Base-by-base conservation (phyloP, 1,139 yeast species). In the Hyphopichia pseudoburtonii region DNA sequence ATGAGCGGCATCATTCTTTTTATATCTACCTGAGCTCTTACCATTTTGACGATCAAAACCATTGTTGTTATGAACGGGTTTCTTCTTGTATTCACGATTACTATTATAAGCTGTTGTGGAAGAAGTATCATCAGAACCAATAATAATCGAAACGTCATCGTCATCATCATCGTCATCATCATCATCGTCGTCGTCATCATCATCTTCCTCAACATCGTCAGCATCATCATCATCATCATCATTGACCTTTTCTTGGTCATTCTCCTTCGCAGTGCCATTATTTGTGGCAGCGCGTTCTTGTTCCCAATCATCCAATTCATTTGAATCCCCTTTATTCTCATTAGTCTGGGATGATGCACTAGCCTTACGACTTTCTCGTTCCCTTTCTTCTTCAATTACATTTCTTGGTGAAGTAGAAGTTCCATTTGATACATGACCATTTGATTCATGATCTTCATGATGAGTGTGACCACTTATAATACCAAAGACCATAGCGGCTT, bases 401-500 rank as follows among this genome's bases (percentile, higher is more conserved):
- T n/a, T n/a, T n/a, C n/a, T n/a, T n/a, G n/a, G n/a, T n/a, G n/a
- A n/a, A n/a, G n/a, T n/a, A n/a, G n/a, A n/a, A n/a, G n/a, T n/a
- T n/a, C n/a, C n/a, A n/a, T n/a, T n/a, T n/a, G n/a, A n/a, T n/a
- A n/a, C n/a, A n/a, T n/a, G n/a, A 10, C 12, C 28, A 27, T 27
- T 27, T 10, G n/a, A 11, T 10, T 23, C 12, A 23, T 23, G 5
- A 23, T 23, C 22, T 23, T 41, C 37, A 12, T 37, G 41, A 24
- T 47, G 37, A 14, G 46, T 42, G 14, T 47, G 54, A 26, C 54
- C 54, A 41, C 64, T 62, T 17, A 68, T 65, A 3, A 68, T 71
- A 11, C 77, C 77, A 48, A 71, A 71, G 0, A 70, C 73, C 70
- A 66, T 56, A 0, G 76, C 76, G 2, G 74, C 73, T 45, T 70